phyloP scores from a whole-genome alignment of 768 basidiomycete species.

The Termitomyces sp. region DNA sequence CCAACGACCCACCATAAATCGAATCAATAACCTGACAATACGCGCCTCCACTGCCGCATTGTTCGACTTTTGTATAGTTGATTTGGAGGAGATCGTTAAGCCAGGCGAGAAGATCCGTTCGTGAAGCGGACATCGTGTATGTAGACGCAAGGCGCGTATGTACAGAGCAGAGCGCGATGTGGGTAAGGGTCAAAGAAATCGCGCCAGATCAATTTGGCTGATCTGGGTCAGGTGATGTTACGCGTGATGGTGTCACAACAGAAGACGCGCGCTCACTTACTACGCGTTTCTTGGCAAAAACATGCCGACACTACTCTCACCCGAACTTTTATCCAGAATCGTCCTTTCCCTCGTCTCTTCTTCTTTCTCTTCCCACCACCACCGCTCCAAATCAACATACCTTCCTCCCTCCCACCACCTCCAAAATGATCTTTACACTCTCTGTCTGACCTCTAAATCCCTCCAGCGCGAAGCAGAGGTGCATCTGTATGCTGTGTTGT shows the following conservation, averaged over 20 bases:
- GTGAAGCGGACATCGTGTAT: constrained; percentile 58
- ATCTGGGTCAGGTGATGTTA: no score
- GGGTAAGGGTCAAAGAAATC: no score
- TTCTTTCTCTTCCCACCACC: no score
- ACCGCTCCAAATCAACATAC: neutral
- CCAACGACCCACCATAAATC: constrained; percentile 83
- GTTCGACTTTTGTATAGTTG: constrained; percentile 90
- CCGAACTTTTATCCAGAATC: neutral
- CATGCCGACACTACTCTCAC: no score
- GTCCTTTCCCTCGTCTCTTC: neutral
- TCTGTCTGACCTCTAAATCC: neutral
- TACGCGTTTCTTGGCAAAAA: no score
- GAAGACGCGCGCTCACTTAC: no score
- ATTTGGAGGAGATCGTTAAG: constrained; percentile 90
- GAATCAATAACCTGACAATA: constrained; percentile 97
- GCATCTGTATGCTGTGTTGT: neutral
- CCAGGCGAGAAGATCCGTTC: constrained; percentile 89
- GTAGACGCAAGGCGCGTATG: neutral
- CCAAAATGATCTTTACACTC: neutral
- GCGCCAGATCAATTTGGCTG: no score
- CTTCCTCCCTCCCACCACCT: no score
- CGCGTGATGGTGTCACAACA: no score
- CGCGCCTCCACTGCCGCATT: constrained; percentile 86
- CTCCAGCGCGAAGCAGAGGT: neutral
- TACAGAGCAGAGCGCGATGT: neutral